Evolutionary conservation across 352 stramenopile species (phyloP).

Genomic region (Phytophthora cryptogea): DNA sequence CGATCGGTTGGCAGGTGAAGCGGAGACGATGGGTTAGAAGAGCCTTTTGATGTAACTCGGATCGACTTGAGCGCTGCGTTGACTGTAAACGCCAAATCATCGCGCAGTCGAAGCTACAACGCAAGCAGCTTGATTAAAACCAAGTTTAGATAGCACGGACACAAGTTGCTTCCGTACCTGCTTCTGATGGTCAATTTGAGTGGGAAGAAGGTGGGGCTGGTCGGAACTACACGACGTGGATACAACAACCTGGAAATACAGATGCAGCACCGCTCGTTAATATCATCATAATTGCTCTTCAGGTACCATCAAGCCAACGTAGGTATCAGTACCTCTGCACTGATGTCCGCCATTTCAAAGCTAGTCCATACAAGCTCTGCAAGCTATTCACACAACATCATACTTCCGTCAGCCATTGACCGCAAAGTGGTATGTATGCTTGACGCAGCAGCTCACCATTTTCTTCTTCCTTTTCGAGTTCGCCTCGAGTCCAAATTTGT

Average conservation of each 20-base stretch:
- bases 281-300: neutral
- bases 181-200: slow-evolving; percentile 75
- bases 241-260: slow-evolving; percentile 46
- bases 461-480: slow-evolving; percentile 75
- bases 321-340: slow-evolving; percentile 55
- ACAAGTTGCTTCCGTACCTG: slow-evolving; percentile 37
- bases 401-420: neutral
- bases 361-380: slow-evolving; percentile 67
- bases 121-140: slow-evolving; percentile 5
- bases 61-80: slow-evolving; percentile 84
- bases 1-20: slow-evolving; percentile 30
- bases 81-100: slow-evolving; percentile 77
- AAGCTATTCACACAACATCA: slow-evolving; percentile 34
- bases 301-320: neutral
- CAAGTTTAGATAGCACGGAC: neutral
- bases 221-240: slow-evolving; percentile 59
- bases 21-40: neutral
- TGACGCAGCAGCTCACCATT: slow-evolving; percentile 35
- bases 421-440: neutral
- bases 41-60: slow-evolving; percentile 30
- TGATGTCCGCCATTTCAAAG: slow-evolving; percentile 54
- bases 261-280: neutral
- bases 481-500: slow-evolving; percentile 59
- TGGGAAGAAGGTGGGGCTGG: slow-evolving; percentile 49
- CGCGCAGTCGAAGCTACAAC: slow-evolving; percentile 63